Evolutionary conservation across 23 red algal genomes (phyloP), one percentile per base, ranked within the genome.

Genomic region (Chondrus crispus): DNA sequence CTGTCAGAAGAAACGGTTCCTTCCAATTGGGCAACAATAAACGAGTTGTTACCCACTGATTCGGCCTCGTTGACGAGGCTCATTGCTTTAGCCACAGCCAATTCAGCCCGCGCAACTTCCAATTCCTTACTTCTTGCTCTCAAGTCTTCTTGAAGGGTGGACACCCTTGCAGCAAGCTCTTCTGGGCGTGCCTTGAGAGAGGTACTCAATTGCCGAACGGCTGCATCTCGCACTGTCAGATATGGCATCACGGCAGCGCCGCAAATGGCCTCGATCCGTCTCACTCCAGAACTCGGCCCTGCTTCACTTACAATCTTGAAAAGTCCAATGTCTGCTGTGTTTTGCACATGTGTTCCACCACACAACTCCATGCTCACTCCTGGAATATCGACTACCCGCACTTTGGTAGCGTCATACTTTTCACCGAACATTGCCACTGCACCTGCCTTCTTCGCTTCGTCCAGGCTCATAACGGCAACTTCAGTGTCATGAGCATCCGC

Each of bases 391-490:
- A 98, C 96, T 40, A 98, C 96, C 19, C 96, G 93, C 13, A 98
- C 96, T 48, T 93, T 86, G 18, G 62, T 68, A 3, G 76, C 53
- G 51, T 95, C 93, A 55, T 98, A 98, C 74, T 98, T 98, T 74
- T 98, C 96, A 28, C 93, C 93, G 36, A 96, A 96, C 96, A 98
- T 94, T 1, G 96, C 96, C 1, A 98, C 83, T 26, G 96, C 96
- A 44, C 96, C 96, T 50, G 81, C 63, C 4, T 46, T 29, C n/a
- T 96, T 85, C 9, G 96, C 96, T 30, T 91, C 96, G 33, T 93
- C 93, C 11, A 94, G 60, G 8, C 37, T 81, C 90, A 95, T 93
- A 74, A 81, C 69, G 4, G 80, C 45, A 16, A 96, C 94, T 24
- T 84, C 3, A 16, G 90, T 75, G 39, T 89, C 75, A 88, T 73